Percentiles rank a stretch among this genome's conserved stretches.
These are phyloP conservation scores for Theobroma cacao DNA, from an alignment of 345 rosid genomes.

Conservation along the genomic window DNA sequence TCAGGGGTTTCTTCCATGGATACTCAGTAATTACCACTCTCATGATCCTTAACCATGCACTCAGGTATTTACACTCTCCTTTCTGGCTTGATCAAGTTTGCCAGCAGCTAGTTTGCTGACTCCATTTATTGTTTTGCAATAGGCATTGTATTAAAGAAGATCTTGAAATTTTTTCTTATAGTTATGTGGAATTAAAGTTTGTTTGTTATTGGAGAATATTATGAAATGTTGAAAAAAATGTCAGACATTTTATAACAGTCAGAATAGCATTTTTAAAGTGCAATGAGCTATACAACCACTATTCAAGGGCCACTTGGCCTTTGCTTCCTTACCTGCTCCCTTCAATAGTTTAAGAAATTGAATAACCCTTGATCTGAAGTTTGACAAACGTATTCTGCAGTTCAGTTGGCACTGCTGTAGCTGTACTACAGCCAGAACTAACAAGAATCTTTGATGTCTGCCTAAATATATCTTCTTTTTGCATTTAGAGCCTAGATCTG, in stretches of 20 bases:
- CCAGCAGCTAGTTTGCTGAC: conserved; percentile 18
- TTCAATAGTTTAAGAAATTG: background rate
- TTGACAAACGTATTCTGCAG: background rate
- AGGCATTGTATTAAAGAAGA: background rate
- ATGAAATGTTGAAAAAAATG: background rate
- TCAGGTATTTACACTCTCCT: conserved; percentile 55
- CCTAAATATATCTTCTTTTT: background rate
- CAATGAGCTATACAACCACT: background rate
- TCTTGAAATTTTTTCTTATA: background rate
- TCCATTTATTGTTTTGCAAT: conserved; percentile 10
- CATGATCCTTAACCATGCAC: conserved; percentile 97
- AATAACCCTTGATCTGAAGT: background rate
- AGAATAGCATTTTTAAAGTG: background rate
- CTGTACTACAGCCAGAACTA: background rate
- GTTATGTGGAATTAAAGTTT: background rate
- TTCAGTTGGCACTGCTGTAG: background rate
- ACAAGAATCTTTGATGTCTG: background rate
- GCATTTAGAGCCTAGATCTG: background rate
- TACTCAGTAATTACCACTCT: conserved; percentile 74
- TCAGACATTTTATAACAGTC: background rate
- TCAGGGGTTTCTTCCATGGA: conserved; percentile 98
- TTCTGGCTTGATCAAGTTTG: conserved; percentile 12
- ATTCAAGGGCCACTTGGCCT: background rate
- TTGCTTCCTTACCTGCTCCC: background rate
- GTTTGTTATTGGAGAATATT: background rate